Evolutionary conservation across 2,329 filamentous ascomycete genomes (phyloP).

Genomic region (Aspergillus bombycis): DNA sequence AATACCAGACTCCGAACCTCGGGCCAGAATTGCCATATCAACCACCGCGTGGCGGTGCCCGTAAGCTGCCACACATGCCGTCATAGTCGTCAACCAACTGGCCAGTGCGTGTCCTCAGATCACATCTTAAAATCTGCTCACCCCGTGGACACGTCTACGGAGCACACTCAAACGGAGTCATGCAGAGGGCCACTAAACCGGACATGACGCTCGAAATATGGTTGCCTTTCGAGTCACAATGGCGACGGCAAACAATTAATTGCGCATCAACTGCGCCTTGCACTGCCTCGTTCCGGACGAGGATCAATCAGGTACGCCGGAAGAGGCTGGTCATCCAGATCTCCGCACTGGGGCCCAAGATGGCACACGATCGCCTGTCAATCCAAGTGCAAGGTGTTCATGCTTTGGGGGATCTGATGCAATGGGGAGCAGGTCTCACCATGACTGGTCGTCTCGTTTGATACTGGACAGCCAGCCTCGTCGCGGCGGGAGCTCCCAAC

Average conservation of each 20-base stretch:
- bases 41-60: neutral
- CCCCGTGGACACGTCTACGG: neutral
- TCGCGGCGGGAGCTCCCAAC: neutral
- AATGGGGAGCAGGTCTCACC: neutral
- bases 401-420: neutral
- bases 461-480: neutral
- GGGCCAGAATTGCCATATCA: neutral
- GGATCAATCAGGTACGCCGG: neutral
- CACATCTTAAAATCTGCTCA: neutral
- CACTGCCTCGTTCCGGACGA: neutral
- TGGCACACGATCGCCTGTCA: neutral
- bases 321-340: neutral
- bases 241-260: neutral
- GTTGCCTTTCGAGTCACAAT: neutral
- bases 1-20: too few species aligned
- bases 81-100: neutral
- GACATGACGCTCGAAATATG: neutral
- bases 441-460: neutral
- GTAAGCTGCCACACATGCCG: neutral
- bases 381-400: neutral
- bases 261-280: slow-evolving; percentile 1
- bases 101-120: neutral
- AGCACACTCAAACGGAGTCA: neutral
- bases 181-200: neutral
- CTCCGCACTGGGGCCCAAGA: neutral